Evolutionary conservation across 345 rosid species (phyloP).

Genomic region (Rhizophora apiculata): DNA sequence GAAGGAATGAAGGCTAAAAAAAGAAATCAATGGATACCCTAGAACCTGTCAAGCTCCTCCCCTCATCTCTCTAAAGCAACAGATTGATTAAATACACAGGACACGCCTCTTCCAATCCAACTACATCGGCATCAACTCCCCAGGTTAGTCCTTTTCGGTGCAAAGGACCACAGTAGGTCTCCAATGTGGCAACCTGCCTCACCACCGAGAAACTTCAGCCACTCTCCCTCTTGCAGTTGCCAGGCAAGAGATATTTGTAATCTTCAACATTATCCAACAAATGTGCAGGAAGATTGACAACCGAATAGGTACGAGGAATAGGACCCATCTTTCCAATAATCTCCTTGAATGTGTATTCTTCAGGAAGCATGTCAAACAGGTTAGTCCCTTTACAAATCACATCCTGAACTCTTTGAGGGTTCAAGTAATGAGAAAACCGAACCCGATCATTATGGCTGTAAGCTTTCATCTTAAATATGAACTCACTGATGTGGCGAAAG

Average conservation of each 20-base stretch:
- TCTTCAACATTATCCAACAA: conserved; percentile 65
- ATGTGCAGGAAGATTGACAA: conserved; percentile 71
- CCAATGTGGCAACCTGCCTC: conserved; percentile 13
- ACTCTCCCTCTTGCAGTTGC: conserved; percentile 75
- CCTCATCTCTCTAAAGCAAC: conserved; percentile 4
- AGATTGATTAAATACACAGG: conserved; percentile 14
- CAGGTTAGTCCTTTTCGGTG: conserved; percentile 17
- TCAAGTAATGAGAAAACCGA: conserved; percentile 78
- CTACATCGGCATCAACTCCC: conserved; percentile 13
- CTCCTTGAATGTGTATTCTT: conserved; percentile 85
- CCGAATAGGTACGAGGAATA: conserved; percentile 68
- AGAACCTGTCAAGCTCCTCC: background rate
- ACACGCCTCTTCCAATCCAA: conserved; percentile 17
- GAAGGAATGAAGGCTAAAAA: conserved; percentile 5
- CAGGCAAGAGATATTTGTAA: conserved; percentile 77
- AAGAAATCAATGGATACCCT: too few relatives aligned
- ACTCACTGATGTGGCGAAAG: conserved; percentile 68
- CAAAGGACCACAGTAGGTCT: too few relatives aligned
- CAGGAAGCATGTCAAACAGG: conserved; percentile 88
- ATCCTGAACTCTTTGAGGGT: conserved; percentile 72
- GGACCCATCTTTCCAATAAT: conserved; percentile 90
- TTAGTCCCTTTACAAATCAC: conserved; percentile 79
- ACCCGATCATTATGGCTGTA: conserved; percentile 90
- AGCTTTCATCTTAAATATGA: conserved; percentile 93
- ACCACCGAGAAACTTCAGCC: conserved; percentile 38